These are phyloP conservation scores for Fonsecaea pugnacius DNA, from an alignment of 2,329 filamentous ascomycete genomes.

Conservation along the genomic window DNA sequence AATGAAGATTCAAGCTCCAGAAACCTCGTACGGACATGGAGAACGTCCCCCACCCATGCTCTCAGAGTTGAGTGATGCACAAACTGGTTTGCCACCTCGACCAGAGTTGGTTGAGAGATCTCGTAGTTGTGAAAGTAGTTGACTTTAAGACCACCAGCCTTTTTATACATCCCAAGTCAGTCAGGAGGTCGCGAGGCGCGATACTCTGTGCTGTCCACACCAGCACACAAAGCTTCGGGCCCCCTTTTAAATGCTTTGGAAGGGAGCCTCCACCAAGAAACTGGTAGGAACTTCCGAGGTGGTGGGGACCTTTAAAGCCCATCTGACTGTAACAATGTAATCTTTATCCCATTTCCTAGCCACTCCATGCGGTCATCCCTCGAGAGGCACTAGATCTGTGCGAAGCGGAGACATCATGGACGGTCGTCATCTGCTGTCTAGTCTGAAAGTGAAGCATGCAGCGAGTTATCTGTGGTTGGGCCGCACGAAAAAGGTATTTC, in stretches of 20 bases:
- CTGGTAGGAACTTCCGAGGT: background rate
- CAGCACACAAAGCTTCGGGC: background rate
- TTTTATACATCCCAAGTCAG: background rate
- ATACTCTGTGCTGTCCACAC: conserved; percentile 3
- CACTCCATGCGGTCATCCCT: conserved; percentile 58
- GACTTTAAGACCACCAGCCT: background rate
- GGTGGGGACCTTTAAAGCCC: background rate
- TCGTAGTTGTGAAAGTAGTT: conserved; percentile 27
- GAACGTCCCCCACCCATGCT: conserved; percentile 61
- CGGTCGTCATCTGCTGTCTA: background rate
- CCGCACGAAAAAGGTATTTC: background rate
- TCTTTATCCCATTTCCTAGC: conserved; percentile 66
- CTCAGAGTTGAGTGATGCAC: background rate
- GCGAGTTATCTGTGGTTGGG: background rate
- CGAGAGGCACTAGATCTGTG: conserved; percentile 56
- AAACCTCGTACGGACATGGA: conserved; percentile 67
- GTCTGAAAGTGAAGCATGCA: background rate
- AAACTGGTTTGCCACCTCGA: conserved; percentile 62
- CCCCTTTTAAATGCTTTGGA: background rate
- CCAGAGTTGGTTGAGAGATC: conserved; percentile 56
- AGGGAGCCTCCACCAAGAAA: background rate
- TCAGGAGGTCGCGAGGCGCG: background rate
- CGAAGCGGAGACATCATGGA: background rate
- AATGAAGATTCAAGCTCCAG: conserved; percentile 61
- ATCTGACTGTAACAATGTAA: conserved; percentile 29